phyloP scores from a whole-genome alignment of 2,329 filamentous ascomycete genomes.

The Periconia digitata region DNA sequence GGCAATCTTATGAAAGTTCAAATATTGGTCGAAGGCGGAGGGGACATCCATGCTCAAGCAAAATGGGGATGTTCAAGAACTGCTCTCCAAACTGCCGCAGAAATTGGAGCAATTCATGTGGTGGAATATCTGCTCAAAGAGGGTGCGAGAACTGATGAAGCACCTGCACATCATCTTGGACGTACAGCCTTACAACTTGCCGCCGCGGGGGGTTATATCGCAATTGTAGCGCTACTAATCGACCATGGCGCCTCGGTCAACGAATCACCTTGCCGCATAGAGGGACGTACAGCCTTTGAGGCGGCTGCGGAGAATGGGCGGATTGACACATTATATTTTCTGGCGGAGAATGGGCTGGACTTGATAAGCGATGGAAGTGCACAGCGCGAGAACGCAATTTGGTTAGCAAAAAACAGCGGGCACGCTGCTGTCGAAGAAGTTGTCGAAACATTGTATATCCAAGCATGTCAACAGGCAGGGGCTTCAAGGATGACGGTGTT shows the following conservation, averaged over 20 bases:
- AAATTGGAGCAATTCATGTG: slow-evolving; percentile 9
- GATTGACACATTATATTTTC: slow-evolving; percentile 15
- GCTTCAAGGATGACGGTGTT: too few species aligned
- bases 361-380: slow-evolving; percentile 9
- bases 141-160: slow-evolving; percentile 3
- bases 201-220: slow-evolving; percentile 7
- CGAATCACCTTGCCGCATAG: not conserved
- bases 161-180: slow-evolving; percentile 6
- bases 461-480: too few species aligned
- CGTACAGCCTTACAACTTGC: slow-evolving; percentile 15
- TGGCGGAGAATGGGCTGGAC: slow-evolving; percentile 14
- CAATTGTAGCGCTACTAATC: slow-evolving; percentile 7
- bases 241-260: slow-evolving; percentile 5
- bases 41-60: not conserved
- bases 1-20: not conserved
- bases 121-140: slow-evolving; percentile 6
- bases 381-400: slow-evolving; percentile 7
- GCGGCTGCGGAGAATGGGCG: slow-evolving; percentile 13
- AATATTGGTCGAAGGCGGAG: not conserved
- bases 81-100: slow-evolving; percentile 10
- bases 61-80: slow-evolving; percentile 6
- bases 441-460: too few species aligned
- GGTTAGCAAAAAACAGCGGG: slow-evolving; percentile 14
- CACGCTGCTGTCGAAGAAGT: not conserved
- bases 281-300: slow-evolving; percentile 14